Evolutionary conservation across 2,329 filamentous ascomycete genomes (phyloP).

Genomic region (Mycocentrospora acerina): DNA sequence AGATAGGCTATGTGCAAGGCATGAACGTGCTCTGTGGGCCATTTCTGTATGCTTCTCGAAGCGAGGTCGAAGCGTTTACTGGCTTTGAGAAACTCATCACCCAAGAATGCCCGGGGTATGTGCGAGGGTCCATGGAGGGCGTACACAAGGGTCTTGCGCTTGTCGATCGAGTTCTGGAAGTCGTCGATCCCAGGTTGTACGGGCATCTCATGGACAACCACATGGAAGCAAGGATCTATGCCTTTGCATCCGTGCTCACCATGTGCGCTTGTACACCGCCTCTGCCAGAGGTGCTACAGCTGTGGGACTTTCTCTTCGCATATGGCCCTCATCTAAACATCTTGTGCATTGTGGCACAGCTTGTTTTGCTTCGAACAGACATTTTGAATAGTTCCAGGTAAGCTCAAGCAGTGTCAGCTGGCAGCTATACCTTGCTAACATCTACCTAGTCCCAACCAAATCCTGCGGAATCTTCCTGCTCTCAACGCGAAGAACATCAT

Average conservation of each 20-base stretch:
- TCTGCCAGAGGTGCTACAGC: slow-evolving; percentile 82
- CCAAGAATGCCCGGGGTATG: slow-evolving; percentile 86
- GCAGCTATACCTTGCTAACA: slow-evolving; percentile 16
- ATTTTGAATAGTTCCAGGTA: slow-evolving; percentile 84
- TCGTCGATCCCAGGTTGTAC: slow-evolving; percentile 87
- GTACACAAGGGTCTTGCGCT: slow-evolving; percentile 89
- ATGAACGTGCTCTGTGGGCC: slow-evolving; percentile 98
- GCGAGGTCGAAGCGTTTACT: slow-evolving; percentile 91
- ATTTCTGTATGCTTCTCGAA: slow-evolving; percentile 90
- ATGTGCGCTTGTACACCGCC: slow-evolving; percentile 95
- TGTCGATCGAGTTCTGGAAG: slow-evolving; percentile 87
- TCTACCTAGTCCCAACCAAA: slow-evolving; percentile 75
- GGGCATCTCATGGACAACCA: slow-evolving; percentile 82
- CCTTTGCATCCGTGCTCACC: slow-evolving; percentile 91
- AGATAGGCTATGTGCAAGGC: slow-evolving; percentile 92
- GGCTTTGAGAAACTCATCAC: slow-evolving; percentile 88
- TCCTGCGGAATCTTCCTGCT: slow-evolving; percentile 83
- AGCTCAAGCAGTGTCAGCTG: slow-evolving; percentile 15
- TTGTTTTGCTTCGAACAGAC: slow-evolving; percentile 82
- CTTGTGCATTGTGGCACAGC: slow-evolving; percentile 91
- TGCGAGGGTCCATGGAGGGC: slow-evolving; percentile 93
- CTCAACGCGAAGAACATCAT: slow-evolving; percentile 84
- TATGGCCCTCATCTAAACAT: slow-evolving; percentile 96
- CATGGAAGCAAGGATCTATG: slow-evolving; percentile 91
- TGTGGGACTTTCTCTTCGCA: slow-evolving; percentile 97